These are phyloP conservation scores for Spinellus fusiger DNA, from an alignment of 192 early-diverging fungal genomes.

Conservation along the genomic window DNA sequence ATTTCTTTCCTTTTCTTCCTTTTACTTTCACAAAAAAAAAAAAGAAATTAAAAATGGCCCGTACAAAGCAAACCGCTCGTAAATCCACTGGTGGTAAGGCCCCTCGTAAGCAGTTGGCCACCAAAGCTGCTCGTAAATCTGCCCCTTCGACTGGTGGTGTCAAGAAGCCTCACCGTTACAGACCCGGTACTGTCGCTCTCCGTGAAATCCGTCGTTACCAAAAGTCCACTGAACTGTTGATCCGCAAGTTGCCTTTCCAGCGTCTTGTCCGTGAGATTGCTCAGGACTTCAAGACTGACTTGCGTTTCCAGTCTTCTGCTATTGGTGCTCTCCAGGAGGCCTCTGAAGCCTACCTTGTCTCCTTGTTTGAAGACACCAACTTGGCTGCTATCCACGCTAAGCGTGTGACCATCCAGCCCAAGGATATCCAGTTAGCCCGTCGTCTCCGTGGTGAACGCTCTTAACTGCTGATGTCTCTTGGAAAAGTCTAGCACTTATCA, in stretches of 20 bases:
- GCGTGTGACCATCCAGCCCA: slow-evolving; percentile 99
- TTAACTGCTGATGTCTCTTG: too few relatives aligned
- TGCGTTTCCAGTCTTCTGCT: too few relatives aligned
- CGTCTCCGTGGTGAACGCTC: slow-evolving; percentile 91
- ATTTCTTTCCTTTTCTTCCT: too few relatives aligned
- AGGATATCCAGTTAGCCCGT: slow-evolving; percentile 98
- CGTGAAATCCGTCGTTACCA: slow-evolving; percentile 90
- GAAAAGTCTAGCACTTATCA: too few relatives aligned
- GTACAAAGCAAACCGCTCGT: slow-evolving; percentile 91
- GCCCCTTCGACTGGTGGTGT: slow-evolving; percentile 87
- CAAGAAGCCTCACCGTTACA: too few relatives aligned
- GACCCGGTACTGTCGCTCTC: slow-evolving; percentile 98
- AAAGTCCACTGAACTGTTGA: slow-evolving; percentile 95
- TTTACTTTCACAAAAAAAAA: too few relatives aligned
- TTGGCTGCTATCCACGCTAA: slow-evolving; percentile 96
- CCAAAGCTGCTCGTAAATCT: slow-evolving; percentile 95
- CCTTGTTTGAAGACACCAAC: slow-evolving; percentile 73
- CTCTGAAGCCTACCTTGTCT: slow-evolving; percentile 73
- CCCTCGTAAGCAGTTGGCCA: slow-evolving; percentile 93
- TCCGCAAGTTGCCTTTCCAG: too few relatives aligned
- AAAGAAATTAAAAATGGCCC: slow-evolving; percentile 43
- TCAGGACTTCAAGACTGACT: too few relatives aligned
- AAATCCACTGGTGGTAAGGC: slow-evolving; percentile 99
- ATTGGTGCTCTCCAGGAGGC: slow-evolving; percentile 99
- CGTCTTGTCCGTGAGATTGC: too few relatives aligned